phyloP scores from a whole-genome alignment of 2,329 filamentous ascomycete genomes.

The Diaporthe caulivora region DNA sequence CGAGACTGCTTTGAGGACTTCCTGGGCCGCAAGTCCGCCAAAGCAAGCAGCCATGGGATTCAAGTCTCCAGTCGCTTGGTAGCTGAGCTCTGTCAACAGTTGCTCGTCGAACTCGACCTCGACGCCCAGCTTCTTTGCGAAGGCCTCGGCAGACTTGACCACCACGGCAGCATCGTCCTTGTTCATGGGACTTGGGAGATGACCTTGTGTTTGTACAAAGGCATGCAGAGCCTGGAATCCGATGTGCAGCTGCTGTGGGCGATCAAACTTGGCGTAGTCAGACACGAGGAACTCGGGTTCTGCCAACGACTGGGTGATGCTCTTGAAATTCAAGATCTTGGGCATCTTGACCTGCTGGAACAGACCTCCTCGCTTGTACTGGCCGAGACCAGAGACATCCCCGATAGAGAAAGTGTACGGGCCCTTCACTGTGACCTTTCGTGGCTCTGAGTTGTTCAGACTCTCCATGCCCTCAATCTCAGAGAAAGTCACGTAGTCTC shows the following conservation, averaged over 20 bases:
- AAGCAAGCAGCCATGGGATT: slow-evolving; percentile 95
- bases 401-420: slow-evolving; percentile 98
- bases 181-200: slow-evolving; percentile 85
- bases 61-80: slow-evolving; percentile 91
- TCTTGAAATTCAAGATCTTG: slow-evolving; percentile 90
- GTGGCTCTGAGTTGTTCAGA: slow-evolving; percentile 84
- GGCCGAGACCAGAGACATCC: slow-evolving; percentile 86
- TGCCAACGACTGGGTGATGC: slow-evolving; percentile 81
- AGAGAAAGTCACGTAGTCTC: slow-evolving; percentile 94
- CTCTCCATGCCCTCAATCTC: slow-evolving; percentile 93
- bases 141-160: slow-evolving; percentile 78
- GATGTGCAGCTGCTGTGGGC: slow-evolving; percentile 90
- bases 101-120: slow-evolving; percentile 93
- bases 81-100: slow-evolving; percentile 91
- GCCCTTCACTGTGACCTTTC: slow-evolving; percentile 93
- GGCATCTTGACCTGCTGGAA: slow-evolving; percentile 99
- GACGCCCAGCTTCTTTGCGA: slow-evolving; percentile 80
- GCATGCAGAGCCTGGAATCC: slow-evolving; percentile 93
- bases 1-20: slow-evolving; percentile 95
- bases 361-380: slow-evolving; percentile 89
- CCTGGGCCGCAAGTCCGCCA: slow-evolving; percentile 92
- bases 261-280: slow-evolving; percentile 98
- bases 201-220: slow-evolving; percentile 81
- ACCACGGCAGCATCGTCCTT: slow-evolving; percentile 86
- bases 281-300: slow-evolving; percentile 92